These are phyloP conservation scores for Lumnitzera littorea DNA, from an alignment of 345 rosid genomes.

Conservation along the genomic window DNA sequence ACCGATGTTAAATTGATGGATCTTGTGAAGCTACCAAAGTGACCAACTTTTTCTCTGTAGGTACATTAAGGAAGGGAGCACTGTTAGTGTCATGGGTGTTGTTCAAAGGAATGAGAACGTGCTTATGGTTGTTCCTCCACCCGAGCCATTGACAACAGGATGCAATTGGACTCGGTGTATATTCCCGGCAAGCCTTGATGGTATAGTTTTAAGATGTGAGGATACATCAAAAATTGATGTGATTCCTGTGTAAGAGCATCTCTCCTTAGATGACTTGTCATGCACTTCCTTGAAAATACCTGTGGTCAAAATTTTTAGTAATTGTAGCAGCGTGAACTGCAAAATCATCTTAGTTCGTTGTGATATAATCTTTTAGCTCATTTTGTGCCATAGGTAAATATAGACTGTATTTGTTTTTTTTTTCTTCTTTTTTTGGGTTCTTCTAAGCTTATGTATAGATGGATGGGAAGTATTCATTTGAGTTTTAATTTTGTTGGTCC, in stretches of 20 bases:
- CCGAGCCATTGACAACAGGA: slow-evolving; percentile 82
- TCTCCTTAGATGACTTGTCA: not conserved
- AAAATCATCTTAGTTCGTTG: too few species aligned
- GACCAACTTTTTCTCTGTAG: slow-evolving; percentile 20
- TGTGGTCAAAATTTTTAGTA: not conserved
- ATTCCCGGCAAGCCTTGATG: slow-evolving; percentile 83
- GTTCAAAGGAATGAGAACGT: slow-evolving; percentile 62
- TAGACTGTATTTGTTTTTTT: too few species aligned
- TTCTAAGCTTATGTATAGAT: not conserved
- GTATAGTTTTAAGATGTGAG: slow-evolving; percentile 89
- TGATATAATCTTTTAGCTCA: too few species aligned
- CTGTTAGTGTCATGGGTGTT: slow-evolving; percentile 91
- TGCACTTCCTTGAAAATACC: not conserved
- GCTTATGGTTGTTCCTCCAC: slow-evolving; percentile 79
- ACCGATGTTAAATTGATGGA: too few species aligned
- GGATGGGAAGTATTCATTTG: not conserved
- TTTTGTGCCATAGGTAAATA: too few species aligned
- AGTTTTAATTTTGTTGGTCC: not conserved
- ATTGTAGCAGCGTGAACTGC: slow-evolving; percentile 3
- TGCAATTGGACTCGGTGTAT: slow-evolving; percentile 79
- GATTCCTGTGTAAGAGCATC: slow-evolving; percentile 62
- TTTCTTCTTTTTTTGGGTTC: too few species aligned
- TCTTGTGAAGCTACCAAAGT: too few species aligned
- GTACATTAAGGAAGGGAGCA: slow-evolving; percentile 97
- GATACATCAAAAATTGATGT: slow-evolving; percentile 86